Conservation (phyloP, 257 asterid genomes). For the Nemophila menziesii region DNA sequence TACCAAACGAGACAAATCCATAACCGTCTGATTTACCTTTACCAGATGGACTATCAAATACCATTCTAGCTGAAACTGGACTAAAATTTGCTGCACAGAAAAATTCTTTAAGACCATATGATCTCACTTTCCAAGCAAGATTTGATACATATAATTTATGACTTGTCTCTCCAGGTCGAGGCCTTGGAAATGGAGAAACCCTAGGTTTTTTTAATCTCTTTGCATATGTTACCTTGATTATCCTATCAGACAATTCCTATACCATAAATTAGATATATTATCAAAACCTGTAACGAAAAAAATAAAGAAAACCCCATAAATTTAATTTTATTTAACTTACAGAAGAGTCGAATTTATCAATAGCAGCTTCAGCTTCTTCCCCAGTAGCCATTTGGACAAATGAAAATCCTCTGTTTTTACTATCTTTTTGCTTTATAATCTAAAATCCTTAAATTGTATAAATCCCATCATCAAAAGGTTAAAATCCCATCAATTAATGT, state of each 20-base stretch:
- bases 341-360: conserved; percentile 49
- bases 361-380: conserved; percentile 64
- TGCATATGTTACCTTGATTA: conserved; percentile 55
- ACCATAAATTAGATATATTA: not conserved
- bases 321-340: conserved; percentile 28
- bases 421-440: conserved; percentile 77
- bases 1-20: conserved; percentile 72
- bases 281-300: too few species aligned
- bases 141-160: conserved; percentile 65
- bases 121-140: conserved; percentile 89
- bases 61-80: conserved; percentile 62
- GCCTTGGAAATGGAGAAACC: conserved; percentile 25
- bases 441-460: conserved; percentile 12
- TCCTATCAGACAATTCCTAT: conserved; percentile 72
- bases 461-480: conserved; percentile 9
- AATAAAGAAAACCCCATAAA: not conserved
- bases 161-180: conserved; percentile 34
- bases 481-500: too few species aligned
- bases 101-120: conserved; percentile 58
- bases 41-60: conserved; percentile 59
- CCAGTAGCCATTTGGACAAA: conserved; percentile 80
- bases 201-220: conserved; percentile 49
- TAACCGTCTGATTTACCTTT: conserved; percentile 82
- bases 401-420: conserved; percentile 78
- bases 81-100: conserved; percentile 39